Base-by-base conservation (phyloP, 2,329 filamentous ascomycete species). In the Piedraia hortae region DNA sequence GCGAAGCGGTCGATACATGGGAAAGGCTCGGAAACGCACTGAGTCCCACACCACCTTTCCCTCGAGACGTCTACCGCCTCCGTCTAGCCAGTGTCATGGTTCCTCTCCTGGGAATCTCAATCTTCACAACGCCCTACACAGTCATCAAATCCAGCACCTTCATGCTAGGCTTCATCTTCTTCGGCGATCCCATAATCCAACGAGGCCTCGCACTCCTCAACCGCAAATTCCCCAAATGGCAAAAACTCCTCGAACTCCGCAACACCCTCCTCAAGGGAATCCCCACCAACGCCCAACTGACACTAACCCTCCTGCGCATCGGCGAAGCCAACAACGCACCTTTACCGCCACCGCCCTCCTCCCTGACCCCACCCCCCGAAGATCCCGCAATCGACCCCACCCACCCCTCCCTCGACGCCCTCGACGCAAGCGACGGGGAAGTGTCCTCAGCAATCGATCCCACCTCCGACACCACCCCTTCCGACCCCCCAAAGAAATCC, bases 211-310 rank as follows among this genome's bases (percentile, higher is more conserved):
- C 44, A 7, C 59, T 61, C 32, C 43, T 74, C 13, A 67, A 73
- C 41, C 47, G 45, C 8, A 53, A 51, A 19, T 54, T 65, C 32
- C 73, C 73, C 1, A 50, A 66, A 32, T 85, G 74, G 74, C 56
- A 73, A 35, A 72, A 69, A 32, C 50, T 75, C 4, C 50, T 82
- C 9, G 66, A 78, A 34, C 46, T 77, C 6, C 58, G 69, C 27
- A 77, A 77, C 31, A 75, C 70, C 0, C 41, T 85, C 1, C 59
- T 89, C 22, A 74, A 71, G 37, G 73, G 74, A 2, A 66, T 85
- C 0, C 77, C 77, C 1, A 89, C 75, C 2, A 85, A 88, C 38
- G 73, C 74, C 3, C 77, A 89, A 37, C 59, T 88, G 10, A 66
- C 74, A 0, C 50, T 88, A 13, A 88, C 75, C 0, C 54, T 88